A percentile compares a stretch with the other conserved stretches of the same genome.
Evolutionary conservation across 441 rosid genomes (phyloP).

Genomic region (Biscutella laevigata): DNA sequence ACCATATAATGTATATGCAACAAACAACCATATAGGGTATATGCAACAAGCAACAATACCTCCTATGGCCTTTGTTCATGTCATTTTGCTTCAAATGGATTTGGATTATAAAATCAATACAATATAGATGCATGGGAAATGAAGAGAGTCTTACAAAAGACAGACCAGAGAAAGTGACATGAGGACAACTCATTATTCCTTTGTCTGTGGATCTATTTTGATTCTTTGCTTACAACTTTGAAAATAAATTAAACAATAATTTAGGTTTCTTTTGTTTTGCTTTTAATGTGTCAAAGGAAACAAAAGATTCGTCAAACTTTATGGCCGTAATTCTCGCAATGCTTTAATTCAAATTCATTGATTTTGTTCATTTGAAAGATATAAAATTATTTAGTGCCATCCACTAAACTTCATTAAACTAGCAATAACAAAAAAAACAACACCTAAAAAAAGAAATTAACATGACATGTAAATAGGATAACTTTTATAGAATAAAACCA

Average conservation of each 20-base stretch:
- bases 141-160: too few relatives aligned
- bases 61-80: too few relatives aligned
- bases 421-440: not conserved
- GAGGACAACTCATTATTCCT: slow-evolving; percentile 23
- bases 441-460: too few relatives aligned
- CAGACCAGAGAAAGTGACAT: slow-evolving; percentile 20
- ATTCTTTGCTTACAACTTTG: slow-evolving; percentile 21
- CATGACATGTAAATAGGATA: too few relatives aligned
- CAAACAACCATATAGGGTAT: too few relatives aligned
- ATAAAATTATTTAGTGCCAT: not conserved
- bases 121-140: too few relatives aligned
- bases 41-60: too few relatives aligned
- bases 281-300: slow-evolving; percentile 21
- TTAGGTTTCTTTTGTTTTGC: slow-evolving; percentile 10
- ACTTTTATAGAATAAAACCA: too few relatives aligned
- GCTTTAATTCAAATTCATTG: slow-evolving; percentile 7
- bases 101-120: too few relatives aligned
- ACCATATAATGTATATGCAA: too few relatives aligned
- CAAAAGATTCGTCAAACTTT: slow-evolving; percentile 25
- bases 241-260: not conserved
- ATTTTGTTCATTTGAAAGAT: not conserved
- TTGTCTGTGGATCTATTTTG: slow-evolving; percentile 19
- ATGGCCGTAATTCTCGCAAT: slow-evolving; percentile 20
- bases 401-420: not conserved
- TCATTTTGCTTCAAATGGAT: too few relatives aligned